Base-by-base conservation (phyloP, 1,139 yeast genomes). In the Candida mesenterica region DNA sequence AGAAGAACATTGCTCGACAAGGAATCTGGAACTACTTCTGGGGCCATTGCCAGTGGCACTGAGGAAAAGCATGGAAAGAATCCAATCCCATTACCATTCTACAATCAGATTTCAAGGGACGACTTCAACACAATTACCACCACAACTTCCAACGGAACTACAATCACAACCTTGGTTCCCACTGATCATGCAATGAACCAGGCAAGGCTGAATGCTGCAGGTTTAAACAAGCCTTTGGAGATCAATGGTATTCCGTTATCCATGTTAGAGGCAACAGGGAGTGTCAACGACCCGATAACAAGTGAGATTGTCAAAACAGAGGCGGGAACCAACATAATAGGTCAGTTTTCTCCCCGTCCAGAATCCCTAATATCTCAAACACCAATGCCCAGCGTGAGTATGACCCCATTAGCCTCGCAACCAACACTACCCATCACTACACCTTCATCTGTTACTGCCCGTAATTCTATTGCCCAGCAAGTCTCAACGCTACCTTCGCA, bases 71-170 rank as follows among this genome's bases (percentile, higher is more conserved):
- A 14, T n/a, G 13, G 33, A n/a, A 38, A 33, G 22, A 31, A 61
- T 45, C 73, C 83, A 2, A 72, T 78, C 7, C 96, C 97, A 4
- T 65, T 89, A 31, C 97, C 97, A n/a, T 85, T 89, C 53, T 89
- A 88, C 59, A 87, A 86, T 54, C 96, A 88, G 57, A 89, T 89
- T 49, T 84, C 94, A n/a, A 82, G 81, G 52, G 96, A 89, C 54
- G 94, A 87, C 57, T 89, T 88, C 62, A 82, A 82, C 33, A 83
- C 96, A 0, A 79, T 85, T 17, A 82, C 90, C 1, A 80, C 88
- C 2, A 88, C 95, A 0, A 83, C 96, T 0, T 96, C 96, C 2
- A 87, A 87, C 49, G 97, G 97, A 39, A 89, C 97, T 0, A 87
- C 96, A 0, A 74, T 88, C 15, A 88, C 96, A 0, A 88, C 92